Evolutionary conservation across 2,329 filamentous ascomycete genomes (phyloP), one percentile per base, ranked within the genome.

Genomic region (Aspergillus pseudoglaucus): DNA sequence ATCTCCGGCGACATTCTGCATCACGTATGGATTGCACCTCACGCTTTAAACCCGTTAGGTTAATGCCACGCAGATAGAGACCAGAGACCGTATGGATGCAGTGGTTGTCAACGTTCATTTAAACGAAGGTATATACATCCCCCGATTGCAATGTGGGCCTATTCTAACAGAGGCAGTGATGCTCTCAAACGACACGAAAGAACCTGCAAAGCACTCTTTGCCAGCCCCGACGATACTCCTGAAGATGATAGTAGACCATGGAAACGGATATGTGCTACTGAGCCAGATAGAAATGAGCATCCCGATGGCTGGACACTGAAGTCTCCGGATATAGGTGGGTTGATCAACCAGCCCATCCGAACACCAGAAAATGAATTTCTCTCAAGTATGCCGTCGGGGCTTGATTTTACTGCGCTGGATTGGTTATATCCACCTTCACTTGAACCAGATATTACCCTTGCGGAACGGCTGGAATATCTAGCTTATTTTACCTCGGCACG

Each of bases 401-500:
- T 35, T n/a, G 33, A 35, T 17, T 35, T 35, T 10, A 35, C 33
- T 1, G 7, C n/a, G 8, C 4, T 35, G 6, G 33, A 35, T n/a
- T 35, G 33, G n/a, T 17, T 35, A 9, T 35, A 35, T 35, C 7
- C 15, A 9, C 33, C 33, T 7, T 35, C n/a, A 1, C 15, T 35
- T 3, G 33, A 35, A n/a, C 15, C 33, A 17, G 46, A 43, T 22
- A 53, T 53, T 6, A 43, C 45, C 14, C 20, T 45, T 12, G 54
- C 55, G 0, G 58, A 55, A 42, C 48, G 47, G 17, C 42, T 60
- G 10, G 56, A 59, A 8, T 55, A 57, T 32, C 47, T 60, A 17
- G 52, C 55, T 9, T 53, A 57, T 15, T 60, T 60, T 14, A 60
- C 58, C 6, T 59, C 55, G n/a, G 42, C 48, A 3, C 48, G 35